Base-by-base conservation (phyloP, 805 yeast genomes). In the Ogataea henricii region DNA sequence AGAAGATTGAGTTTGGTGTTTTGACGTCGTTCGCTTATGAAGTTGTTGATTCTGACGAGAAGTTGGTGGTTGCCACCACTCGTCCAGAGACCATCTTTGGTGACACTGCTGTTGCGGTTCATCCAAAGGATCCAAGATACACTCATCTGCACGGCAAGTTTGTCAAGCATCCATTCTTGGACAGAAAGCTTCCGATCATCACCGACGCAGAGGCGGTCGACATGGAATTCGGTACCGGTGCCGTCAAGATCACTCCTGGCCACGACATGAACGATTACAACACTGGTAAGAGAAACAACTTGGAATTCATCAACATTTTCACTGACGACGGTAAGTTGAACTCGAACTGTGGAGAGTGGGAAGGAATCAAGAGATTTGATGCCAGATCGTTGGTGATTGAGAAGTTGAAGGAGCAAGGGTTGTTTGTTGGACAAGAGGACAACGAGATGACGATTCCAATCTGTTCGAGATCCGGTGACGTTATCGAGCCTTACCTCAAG, bases 221-320 rank as follows among this genome's bases (percentile, higher is more conserved):
- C 70, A 94, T 94, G 98, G 96, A 88, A 69, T 94, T 94, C 59
- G 99, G 99, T 79, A 94, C 99, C 53, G 99, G 99, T 85, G 99
- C 99, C 41, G 99, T 94, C 53, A 94, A 94, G 73, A 94, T 94
- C 67, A 94, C 99, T 12, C 99, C 99, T 51, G 97, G 96, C 37
- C 99, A 94, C 71, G 99, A 94, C 72, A 87, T 83, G 62, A 94
- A 94, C 78, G 99, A 94, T 89, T 90, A 89, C 79, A 79, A 76
- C 65, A 89, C 97, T 46, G 99, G 99, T 75, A 91, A 88, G 74
- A 90, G 99, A 74, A 88, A 89, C 69, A 75, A 81, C 63, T 78
- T 94, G 62, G 96, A 89, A 67, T 81, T 89, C 63, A 79, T 94
- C 71, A 91, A 89, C 71, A 90, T 94, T 56, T 74, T 87, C 59